These are phyloP conservation scores for Ascosphaera aggregata DNA, from an alignment of 2,329 filamentous ascomycete genomes.

Conservation along the genomic window DNA sequence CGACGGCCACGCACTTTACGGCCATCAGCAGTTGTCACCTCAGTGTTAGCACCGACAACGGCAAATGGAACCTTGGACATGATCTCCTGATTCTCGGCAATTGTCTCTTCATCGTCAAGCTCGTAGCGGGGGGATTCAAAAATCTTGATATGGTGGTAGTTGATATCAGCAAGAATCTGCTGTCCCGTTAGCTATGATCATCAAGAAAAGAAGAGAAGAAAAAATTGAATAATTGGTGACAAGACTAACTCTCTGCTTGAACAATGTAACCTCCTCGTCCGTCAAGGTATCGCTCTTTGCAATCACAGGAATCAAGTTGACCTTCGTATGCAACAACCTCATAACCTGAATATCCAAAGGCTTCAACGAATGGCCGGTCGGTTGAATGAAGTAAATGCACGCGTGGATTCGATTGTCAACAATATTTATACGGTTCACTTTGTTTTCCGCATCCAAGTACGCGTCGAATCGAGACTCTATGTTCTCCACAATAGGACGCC, in stretches of 20 bases:
- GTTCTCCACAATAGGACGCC: conserved; percentile 97
- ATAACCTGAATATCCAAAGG: conserved; percentile 98
- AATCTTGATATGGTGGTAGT: conserved; percentile 94
- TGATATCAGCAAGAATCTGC: conserved; percentile 89
- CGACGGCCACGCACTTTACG: conserved; percentile 88
- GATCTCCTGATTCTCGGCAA: conserved; percentile 99
- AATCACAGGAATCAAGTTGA: conserved; percentile 98
- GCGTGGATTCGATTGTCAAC: conserved; percentile 98
- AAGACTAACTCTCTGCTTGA: conserved; percentile 78
- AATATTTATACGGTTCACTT: conserved; percentile 99
- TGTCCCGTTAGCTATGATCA: conserved; percentile 8
- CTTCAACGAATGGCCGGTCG: conserved; percentile 94
- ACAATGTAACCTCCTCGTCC: conserved; percentile 79
- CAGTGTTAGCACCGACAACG: conserved; percentile 87
- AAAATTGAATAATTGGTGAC: neutral
- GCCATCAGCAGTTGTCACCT: conserved; percentile 76
- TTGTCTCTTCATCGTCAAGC: conserved; percentile 97
- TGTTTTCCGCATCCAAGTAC: conserved; percentile 98
- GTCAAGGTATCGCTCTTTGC: conserved; percentile 97
- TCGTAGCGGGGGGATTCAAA: conserved; percentile 98
- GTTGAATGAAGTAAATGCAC: conserved; percentile 99
- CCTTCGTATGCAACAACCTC: conserved; percentile 98
- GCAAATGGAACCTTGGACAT: conserved; percentile 99
- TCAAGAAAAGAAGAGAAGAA: neutral
- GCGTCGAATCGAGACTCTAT: conserved; percentile 98